Conservation (phyloP, 208 protist species). For the Trypanosoma avium region DNA sequence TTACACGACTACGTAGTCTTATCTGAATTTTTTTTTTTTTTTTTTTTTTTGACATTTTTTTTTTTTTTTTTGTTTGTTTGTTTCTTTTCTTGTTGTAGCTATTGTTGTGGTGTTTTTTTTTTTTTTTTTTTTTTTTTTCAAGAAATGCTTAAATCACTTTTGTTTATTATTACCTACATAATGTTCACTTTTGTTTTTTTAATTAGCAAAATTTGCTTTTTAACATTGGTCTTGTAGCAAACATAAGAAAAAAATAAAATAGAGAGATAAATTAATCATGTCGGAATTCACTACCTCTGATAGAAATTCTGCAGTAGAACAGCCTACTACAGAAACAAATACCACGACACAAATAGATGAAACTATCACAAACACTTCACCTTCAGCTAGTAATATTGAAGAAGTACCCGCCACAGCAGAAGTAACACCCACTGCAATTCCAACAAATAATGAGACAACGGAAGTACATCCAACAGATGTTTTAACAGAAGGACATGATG, state of each 20-base stretch:
- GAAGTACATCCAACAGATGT: background rate
- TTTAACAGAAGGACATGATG: background rate
- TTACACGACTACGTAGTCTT: constrained; percentile 64
- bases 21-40: constrained; percentile 28
- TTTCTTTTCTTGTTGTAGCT: background rate
- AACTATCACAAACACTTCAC: background rate
- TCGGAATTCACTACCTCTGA: no score
- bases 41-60: constrained; percentile 1
- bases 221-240: no score
- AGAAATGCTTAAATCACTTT: no score
- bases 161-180: no score
- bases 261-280: no score
- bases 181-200: no score
- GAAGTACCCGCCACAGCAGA: background rate
- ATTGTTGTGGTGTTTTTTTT: constrained; percentile 2
- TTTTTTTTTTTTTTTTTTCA: background rate
- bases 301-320: no score
- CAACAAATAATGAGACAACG: background rate
- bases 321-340: no score
- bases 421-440: background rate
- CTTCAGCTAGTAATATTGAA: no score
- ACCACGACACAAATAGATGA: background rate
- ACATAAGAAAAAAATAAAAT: no score
- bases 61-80: constrained; percentile 2
- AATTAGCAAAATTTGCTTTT: no score